These are phyloP conservation scores for Dicorynia guianensis DNA, from an alignment of 306 rosid species.

Conservation along the genomic window DNA sequence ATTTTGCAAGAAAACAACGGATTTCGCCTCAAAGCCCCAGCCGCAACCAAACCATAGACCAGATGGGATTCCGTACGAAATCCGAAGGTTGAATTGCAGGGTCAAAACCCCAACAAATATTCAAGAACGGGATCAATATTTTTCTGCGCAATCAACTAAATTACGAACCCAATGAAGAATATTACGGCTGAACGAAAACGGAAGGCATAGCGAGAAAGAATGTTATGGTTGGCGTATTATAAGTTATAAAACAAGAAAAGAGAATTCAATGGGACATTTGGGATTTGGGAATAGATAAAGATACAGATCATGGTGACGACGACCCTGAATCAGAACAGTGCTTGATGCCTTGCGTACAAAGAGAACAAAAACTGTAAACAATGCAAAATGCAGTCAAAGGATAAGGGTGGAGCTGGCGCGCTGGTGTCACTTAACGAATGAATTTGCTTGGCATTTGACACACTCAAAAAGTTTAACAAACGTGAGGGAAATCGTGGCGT, in stretches of 20 bases:
- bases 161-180: background rate
- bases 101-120: background rate
- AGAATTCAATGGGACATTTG: conserved; percentile 1
- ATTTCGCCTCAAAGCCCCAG: background rate
- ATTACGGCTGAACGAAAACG: too few relatives aligned
- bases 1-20: background rate
- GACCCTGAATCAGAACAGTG: conserved; percentile 25
- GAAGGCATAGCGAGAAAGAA: too few relatives aligned
- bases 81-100: background rate
- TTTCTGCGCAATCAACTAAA: background rate
- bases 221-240: too few relatives aligned
- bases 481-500: background rate
- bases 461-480: background rate
- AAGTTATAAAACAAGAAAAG: background rate
- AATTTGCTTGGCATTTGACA: background rate
- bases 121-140: background rate
- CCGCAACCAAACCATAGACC: background rate
- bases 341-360: conserved; percentile 25
- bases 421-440: background rate
- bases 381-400: background rate
- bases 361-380: too few relatives aligned
- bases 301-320: conserved; percentile 38
- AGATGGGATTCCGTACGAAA: background rate
- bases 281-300: conserved; percentile 52
- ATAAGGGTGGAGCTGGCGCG: conserved; percentile 12